Base-by-base conservation (phyloP, 2,329 filamentous ascomycete genomes). In the Pseudogymnoascus sp. region DNA sequence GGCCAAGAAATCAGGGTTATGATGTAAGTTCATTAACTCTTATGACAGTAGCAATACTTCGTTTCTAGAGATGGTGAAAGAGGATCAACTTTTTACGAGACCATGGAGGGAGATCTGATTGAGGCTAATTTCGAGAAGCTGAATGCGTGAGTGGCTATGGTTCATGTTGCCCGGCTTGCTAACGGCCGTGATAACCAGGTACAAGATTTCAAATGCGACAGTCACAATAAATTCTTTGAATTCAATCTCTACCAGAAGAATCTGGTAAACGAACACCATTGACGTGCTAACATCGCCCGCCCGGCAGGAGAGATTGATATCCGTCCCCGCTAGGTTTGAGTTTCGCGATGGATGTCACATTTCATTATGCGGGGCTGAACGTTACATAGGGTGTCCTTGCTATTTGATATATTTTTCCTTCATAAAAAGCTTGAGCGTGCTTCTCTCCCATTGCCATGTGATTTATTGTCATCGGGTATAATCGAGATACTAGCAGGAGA, bases 231-330 rank as follows among this genome's bases (percentile, higher is more conserved):
- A 65, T 81, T 80, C 70, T 81, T 80, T 65, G 79, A 81, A 65
- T 23, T 78, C 28, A 81, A 81, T 67, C 15, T 81, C 1, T 81
- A 81, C 65, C 72, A 80, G 70, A 80, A 78, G 65, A 71, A 80
- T 67, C 76, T 78, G 0, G 64, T 76, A 26, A 80, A 79, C 66
- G 68, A 53, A 42, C 78, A 80, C 65, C 77, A 79, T 65, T 81
- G 78, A 78, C 73, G 77, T 21, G 69, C 70, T 1, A 76, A 79
- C 62, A 63, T 80, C 60, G 78, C 77, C 15, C 71, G 78, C 9
- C 78, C 78, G 6, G 72, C 73, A 0, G 65, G 64, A 4, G 67
- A 73, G 5, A 79, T 81, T 63, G 77, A 80, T 61, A 67, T 78
- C 23, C 11, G 21, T 35, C 11, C 23, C 4, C 35, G 17, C 21